Evolutionary conservation across 805 yeast species (phyloP).

Genomic region (Tanozyma kutaoensis): DNA sequence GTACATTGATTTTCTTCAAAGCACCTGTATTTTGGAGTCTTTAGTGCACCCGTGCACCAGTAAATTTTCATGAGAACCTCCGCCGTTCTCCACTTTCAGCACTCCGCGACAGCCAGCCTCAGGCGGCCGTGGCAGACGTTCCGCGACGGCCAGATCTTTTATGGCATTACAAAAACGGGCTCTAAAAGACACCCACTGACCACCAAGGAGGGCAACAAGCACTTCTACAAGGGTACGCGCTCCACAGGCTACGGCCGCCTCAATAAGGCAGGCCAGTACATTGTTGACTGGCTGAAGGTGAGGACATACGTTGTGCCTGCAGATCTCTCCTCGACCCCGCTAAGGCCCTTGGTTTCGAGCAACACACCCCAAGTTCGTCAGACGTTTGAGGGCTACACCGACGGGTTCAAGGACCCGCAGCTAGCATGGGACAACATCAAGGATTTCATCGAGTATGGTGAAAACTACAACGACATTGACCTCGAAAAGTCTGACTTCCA

Average conservation of each 20-base stretch:
- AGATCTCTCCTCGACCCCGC: slow-evolving; percentile 16
- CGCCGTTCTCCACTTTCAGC: slow-evolving; percentile 9
- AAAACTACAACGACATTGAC: slow-evolving; percentile 28
- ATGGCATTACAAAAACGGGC: slow-evolving; percentile 68
- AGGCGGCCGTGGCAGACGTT: slow-evolving; percentile 85
- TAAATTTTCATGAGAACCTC: slow-evolving; percentile 6
- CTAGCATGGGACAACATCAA: slow-evolving; percentile 59
- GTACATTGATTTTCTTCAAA: no score
- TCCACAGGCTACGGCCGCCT: slow-evolving; percentile 85
- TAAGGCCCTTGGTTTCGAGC: slow-evolving; percentile 71
- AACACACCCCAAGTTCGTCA: slow-evolving; percentile 61
- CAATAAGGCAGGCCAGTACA: slow-evolving; percentile 62
- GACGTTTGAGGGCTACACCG: slow-evolving; percentile 51
- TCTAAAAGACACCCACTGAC: slow-evolving; percentile 75
- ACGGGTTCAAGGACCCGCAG: slow-evolving; percentile 64
- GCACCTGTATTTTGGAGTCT: no score
- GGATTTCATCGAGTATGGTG: slow-evolving; percentile 70
- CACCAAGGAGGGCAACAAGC: slow-evolving; percentile 89
- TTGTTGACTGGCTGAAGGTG: slow-evolving; percentile 73
- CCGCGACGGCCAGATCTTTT: slow-evolving; percentile 73
- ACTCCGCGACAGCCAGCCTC: slow-evolving; percentile 26
- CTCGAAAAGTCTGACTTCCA: no score
- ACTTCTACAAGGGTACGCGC: slow-evolving; percentile 91
- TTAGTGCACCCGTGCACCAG: no score
- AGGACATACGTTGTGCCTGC: slow-evolving; percentile 82